These are phyloP conservation scores for Ajuga reptans DNA, from an alignment of 305 asterid genomes.

Conservation along the genomic window DNA sequence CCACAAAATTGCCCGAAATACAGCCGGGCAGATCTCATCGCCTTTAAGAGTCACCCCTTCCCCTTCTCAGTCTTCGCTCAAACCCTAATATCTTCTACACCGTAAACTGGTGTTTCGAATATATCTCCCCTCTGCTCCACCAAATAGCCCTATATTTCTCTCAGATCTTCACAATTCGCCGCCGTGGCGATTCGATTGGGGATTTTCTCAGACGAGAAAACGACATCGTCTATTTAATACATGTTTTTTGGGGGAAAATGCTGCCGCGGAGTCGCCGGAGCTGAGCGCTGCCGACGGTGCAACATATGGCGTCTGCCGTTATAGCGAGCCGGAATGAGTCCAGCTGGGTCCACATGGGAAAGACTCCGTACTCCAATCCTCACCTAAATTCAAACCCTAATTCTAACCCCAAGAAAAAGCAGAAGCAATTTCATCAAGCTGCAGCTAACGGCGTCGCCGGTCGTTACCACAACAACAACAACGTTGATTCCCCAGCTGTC, in stretches of 20 bases:
- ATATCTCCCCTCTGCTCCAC: background rate
- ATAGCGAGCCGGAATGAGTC: constrained; percentile 84
- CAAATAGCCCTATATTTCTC: background rate
- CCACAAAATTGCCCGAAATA: constrained; percentile 47
- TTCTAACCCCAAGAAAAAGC: constrained; percentile 76
- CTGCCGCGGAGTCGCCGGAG: constrained; percentile 41
- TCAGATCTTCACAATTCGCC: background rate
- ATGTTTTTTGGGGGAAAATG: constrained; percentile 40
- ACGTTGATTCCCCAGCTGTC: constrained; percentile 45
- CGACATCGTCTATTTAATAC: constrained; percentile 23
- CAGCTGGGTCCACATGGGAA: constrained; percentile 89
- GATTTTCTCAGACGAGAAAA: background rate
- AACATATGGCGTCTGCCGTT: constrained; percentile 85
- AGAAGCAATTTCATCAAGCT: constrained; percentile 54
- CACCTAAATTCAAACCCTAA: constrained; percentile 60
- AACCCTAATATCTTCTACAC: constrained; percentile 38
- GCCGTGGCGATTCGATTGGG: constrained; percentile 20
- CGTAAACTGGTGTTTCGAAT: background rate
- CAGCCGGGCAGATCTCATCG: constrained; percentile 74
- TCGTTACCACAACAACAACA: constrained; percentile 27
- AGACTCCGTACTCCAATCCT: constrained; percentile 52
- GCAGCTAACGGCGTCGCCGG: constrained; percentile 35
- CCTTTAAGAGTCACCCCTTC: constrained; percentile 69
- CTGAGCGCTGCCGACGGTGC: constrained; percentile 39
- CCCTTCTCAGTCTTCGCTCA: constrained; percentile 64